These are phyloP conservation scores for Pichiaceae sp. DNA, from an alignment of 1,139 yeast genomes.

Conservation along the genomic window DNA sequence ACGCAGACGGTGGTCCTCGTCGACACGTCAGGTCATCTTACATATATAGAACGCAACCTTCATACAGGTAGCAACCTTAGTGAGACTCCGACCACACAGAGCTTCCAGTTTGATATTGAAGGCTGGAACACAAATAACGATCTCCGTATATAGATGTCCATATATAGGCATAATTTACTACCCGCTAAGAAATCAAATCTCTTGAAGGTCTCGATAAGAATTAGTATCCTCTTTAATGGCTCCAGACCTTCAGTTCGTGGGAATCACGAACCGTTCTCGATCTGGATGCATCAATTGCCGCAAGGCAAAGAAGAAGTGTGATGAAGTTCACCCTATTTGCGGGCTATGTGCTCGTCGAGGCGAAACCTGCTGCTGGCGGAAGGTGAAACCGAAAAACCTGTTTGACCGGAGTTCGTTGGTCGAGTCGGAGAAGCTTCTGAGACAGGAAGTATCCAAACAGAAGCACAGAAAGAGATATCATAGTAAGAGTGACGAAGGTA, in stretches of 20 bases:
- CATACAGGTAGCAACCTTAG: slow-evolving; percentile 27
- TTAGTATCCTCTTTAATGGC: no score
- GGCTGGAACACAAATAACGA: no score
- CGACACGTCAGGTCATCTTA: slow-evolving; percentile 37
- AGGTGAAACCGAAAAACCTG: neutral
- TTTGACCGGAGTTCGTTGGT: neutral
- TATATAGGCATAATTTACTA: no score
- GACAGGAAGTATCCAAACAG: neutral
- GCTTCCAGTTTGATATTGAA: slow-evolving; percentile 12
- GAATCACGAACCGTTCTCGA: slow-evolving; percentile 18
- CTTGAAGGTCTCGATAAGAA: no score
- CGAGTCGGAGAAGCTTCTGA: neutral
- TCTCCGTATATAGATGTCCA: no score
- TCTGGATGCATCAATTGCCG: slow-evolving; percentile 20
- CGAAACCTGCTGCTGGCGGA: slow-evolving; percentile 17
- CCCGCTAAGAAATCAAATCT: no score
- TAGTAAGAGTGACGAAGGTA: no score
- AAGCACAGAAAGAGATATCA: neutral
- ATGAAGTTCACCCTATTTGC: slow-evolving; percentile 23
- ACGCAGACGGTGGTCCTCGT: slow-evolving; percentile 77
- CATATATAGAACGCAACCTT: slow-evolving; percentile 34
- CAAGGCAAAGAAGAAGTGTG: slow-evolving; percentile 22
- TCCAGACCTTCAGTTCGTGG: slow-evolving; percentile 21
- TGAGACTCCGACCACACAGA: slow-evolving; percentile 14
- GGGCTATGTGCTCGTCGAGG: slow-evolving; percentile 18